Percentiles rank a stretch among this genome's conserved stretches.
Evolutionary conservation across 176 grass and related monocot species (phyloP).

Genomic region (Typha latifolia): DNA sequence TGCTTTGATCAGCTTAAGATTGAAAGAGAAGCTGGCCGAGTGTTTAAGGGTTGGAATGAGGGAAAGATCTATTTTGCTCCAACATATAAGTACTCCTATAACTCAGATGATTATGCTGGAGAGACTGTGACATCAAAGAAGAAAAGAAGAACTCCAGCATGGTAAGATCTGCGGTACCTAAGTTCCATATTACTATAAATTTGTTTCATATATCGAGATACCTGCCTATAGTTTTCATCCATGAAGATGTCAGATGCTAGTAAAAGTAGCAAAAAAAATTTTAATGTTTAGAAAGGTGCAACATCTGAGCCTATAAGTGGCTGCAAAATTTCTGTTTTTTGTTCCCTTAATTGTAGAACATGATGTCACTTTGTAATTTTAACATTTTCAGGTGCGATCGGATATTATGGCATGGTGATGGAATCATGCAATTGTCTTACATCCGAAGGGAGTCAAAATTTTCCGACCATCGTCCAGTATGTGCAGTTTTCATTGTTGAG

Average conservation of each 20-base stretch:
- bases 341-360: neutral
- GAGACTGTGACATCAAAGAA: constrained; percentile 56
- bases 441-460: constrained; percentile 83
- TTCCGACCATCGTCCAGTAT: constrained; percentile 84
- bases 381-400: constrained; percentile 58
- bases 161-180: constrained; percentile 22
- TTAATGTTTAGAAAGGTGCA: no score
- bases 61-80: constrained; percentile 82
- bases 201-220: neutral
- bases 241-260: no score
- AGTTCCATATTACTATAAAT: neutral
- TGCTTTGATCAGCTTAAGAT: constrained; percentile 48
- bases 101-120: constrained; percentile 63
- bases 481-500: constrained; percentile 54
- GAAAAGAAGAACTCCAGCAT: constrained; percentile 89
- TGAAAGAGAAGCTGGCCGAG: constrained; percentile 53
- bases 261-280: no score
- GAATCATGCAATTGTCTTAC: constrained; percentile 79
- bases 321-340: neutral
- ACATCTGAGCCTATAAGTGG: no score
- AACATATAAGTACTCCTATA: constrained; percentile 85
- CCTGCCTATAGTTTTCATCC: neutral
- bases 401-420: constrained; percentile 78
- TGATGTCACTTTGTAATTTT: neutral
- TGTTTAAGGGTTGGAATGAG: constrained; percentile 79